Percentiles rank a stretch among this genome's conserved stretches.
These are phyloP conservation scores for Yamadazyma philogaea DNA, from an alignment of 805 yeast species.

Conservation along the genomic window DNA sequence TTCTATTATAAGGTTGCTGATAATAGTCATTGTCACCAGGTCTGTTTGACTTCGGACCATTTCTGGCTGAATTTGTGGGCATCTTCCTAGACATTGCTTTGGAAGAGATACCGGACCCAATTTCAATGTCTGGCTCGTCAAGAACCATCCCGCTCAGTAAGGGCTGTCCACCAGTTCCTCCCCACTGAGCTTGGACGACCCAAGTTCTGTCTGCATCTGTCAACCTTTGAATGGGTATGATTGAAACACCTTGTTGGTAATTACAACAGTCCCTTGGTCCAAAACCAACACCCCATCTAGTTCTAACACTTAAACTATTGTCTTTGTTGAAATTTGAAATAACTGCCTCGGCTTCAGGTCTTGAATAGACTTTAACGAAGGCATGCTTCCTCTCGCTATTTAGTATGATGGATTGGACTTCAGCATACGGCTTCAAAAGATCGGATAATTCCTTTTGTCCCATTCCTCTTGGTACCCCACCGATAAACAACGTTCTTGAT, in stretches of 20 bases:
- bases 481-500: slow-evolving; percentile 89
- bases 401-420: slow-evolving; percentile 85
- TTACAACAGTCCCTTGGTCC: slow-evolving; percentile 99
- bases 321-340: slow-evolving; percentile 69
- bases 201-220: slow-evolving; percentile 94
- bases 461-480: slow-evolving; percentile 87
- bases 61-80: slow-evolving; percentile 86
- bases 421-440: slow-evolving; percentile 79
- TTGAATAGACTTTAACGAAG: slow-evolving; percentile 87
- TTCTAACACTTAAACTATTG: slow-evolving; percentile 64
- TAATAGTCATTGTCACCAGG: slow-evolving; percentile 46
- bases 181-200: slow-evolving; percentile 91
- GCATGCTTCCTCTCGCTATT: slow-evolving; percentile 93
- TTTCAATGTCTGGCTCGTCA: slow-evolving; percentile 97
- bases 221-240: slow-evolving; percentile 80
- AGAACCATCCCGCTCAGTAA: slow-evolving; percentile 74
- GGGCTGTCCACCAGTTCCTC: slow-evolving; percentile 91
- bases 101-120: slow-evolving; percentile 90
- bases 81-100: slow-evolving; percentile 87
- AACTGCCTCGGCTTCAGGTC: slow-evolving; percentile 87
- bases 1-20: slow-evolving; percentile 1
- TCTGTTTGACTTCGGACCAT: slow-evolving; percentile 72
- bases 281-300: slow-evolving; percentile 98
- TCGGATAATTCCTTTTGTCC: slow-evolving; percentile 68
- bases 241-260: slow-evolving; percentile 84